phyloP scores from a whole-genome alignment of 202 grass and related monocot genomes.

The Saccharum hybrid region DNA sequence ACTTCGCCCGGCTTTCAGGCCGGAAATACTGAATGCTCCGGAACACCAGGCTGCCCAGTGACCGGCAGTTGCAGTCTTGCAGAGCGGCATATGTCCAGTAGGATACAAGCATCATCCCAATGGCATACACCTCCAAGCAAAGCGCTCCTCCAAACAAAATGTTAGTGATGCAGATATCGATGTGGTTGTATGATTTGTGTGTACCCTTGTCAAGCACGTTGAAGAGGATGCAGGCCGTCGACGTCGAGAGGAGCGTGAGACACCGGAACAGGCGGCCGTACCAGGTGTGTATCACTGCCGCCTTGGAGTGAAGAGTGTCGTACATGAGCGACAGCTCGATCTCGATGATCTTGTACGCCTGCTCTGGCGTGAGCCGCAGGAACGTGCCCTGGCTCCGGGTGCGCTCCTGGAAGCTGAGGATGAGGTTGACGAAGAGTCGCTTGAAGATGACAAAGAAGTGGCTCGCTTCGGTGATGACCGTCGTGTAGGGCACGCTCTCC shows the following conservation, averaged over 20 bases:
- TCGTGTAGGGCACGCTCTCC: conserved; percentile 28
- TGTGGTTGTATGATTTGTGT: neutral
- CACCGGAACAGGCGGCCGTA: conserved; percentile 42
- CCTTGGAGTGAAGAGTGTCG: conserved; percentile 49
- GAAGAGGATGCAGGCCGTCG: conserved; percentile 40
- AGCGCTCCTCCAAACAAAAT: conserved; percentile 42
- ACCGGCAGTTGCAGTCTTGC: conserved; percentile 6
- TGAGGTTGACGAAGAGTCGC: conserved; percentile 52
- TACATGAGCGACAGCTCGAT: conserved; percentile 59
- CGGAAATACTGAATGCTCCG: conserved; percentile 41
- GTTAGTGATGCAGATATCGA: conserved; percentile 42
- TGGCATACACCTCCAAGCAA: conserved; percentile 44
- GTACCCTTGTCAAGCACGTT: neutral
- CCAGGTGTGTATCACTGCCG: conserved; percentile 44
- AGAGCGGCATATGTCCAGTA: conserved; percentile 45
- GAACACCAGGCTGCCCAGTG: conserved; percentile 30
- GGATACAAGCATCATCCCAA: conserved; percentile 50
- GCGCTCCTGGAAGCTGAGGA: conserved; percentile 59
- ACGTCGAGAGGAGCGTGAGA: conserved; percentile 36
- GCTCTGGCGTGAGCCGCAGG: conserved; percentile 32
- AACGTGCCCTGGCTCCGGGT: conserved; percentile 38
- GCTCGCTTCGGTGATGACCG: conserved; percentile 34
- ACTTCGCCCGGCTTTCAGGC: conserved; percentile 38
- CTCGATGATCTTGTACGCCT: conserved; percentile 53
- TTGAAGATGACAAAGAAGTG: conserved; percentile 43